A percentile compares a stretch with the other conserved stretches of the same genome.
phyloP scores from a whole-genome alignment of 1,284 basidiomycete species.

The Leucoagaricus sp. region DNA sequence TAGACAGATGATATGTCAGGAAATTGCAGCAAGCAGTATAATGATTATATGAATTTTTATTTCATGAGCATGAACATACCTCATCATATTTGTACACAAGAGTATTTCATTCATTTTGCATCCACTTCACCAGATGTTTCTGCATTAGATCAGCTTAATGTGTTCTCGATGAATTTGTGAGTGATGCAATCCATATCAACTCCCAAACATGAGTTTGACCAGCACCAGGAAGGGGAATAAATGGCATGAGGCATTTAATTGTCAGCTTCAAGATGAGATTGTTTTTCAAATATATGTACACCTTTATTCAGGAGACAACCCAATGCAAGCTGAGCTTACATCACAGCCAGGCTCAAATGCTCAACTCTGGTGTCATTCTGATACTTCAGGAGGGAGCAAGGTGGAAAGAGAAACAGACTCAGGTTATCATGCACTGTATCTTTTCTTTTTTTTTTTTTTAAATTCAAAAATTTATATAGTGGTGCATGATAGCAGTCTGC shows the following conservation, averaged over 20 bases:
- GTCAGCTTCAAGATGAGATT: slow-evolving; percentile 24
- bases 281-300: slow-evolving; percentile 23
- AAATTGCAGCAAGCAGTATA: slow-evolving; percentile 33
- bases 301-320: neutral
- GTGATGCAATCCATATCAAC: neutral
- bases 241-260: slow-evolving; percentile 29
- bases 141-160: slow-evolving; percentile 3
- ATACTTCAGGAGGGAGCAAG: neutral
- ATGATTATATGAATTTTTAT: slow-evolving; percentile 34
- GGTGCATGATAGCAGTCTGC: too few species aligned
- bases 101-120: slow-evolving; percentile 34
- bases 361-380: neutral
- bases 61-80: slow-evolving; percentile 19
- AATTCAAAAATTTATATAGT: too few species aligned
- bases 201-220: neutral
- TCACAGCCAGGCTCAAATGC: neutral
- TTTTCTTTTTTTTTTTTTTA: too few species aligned
- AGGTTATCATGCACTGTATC: neutral
- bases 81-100: slow-evolving; percentile 28
- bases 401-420: neutral
- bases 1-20: slow-evolving; percentile 33
- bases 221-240: neutral
- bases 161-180: slow-evolving; percentile 17
- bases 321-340: slow-evolving; percentile 4
- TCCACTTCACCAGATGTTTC: slow-evolving; percentile 36